phyloP scores from a whole-genome alignment of 2,329 filamentous ascomycete species.

The Talaromyces sp. region DNA sequence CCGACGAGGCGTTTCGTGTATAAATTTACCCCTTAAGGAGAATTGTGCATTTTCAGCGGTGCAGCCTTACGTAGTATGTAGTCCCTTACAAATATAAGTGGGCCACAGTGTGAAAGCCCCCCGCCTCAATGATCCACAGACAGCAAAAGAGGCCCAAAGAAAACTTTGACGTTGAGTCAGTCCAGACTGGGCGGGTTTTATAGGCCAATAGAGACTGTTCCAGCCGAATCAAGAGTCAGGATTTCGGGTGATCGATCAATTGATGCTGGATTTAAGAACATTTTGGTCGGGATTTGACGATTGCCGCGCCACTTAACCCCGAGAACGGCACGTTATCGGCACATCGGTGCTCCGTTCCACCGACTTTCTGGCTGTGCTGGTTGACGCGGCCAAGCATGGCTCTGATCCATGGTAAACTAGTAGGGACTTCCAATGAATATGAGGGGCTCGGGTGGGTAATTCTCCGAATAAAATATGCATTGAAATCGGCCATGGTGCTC shows the following conservation, averaged over 20 bases:
- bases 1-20: too few relatives aligned
- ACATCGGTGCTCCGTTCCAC: slow-evolving; percentile 1
- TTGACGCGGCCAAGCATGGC: not conserved
- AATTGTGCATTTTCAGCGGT: too few relatives aligned
- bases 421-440: not conserved
- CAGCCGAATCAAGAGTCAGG: not conserved
- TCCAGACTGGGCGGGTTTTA: too few relatives aligned
- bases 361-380: not conserved
- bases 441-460: not conserved
- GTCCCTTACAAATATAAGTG: too few relatives aligned
- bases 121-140: too few relatives aligned
- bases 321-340: not conserved
- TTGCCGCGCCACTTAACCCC: not conserved
- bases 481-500: not conserved
- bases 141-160: too few relatives aligned
- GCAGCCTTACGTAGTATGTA: too few relatives aligned
- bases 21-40: too few relatives aligned
- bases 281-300: not conserved
- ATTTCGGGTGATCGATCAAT: not conserved
- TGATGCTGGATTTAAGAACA: not conserved
- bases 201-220: too few relatives aligned
- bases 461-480: not conserved
- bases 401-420: not conserved
- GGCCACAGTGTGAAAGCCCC: too few relatives aligned
- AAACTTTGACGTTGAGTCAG: too few relatives aligned